Conservation (phyloP, 345 rosid genomes). For the Moricandia moricandioides region DNA sequence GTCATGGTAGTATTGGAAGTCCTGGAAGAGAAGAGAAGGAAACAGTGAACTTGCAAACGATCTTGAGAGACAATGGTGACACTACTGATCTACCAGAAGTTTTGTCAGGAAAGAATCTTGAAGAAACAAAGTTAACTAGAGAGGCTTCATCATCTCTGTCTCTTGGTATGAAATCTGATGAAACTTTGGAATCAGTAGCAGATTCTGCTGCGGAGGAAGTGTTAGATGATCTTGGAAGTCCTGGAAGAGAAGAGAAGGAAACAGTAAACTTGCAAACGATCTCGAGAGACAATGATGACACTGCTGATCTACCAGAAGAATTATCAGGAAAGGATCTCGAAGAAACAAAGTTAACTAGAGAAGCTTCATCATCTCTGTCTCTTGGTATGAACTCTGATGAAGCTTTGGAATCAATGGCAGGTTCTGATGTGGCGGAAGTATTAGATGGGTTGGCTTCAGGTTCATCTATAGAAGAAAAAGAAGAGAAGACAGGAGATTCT, state of each 20-base stretch:
- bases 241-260: slow-evolving; percentile 9
- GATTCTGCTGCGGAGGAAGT: slow-evolving; percentile 22
- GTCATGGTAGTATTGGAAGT: slow-evolving; percentile 20
- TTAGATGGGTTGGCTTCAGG: slow-evolving; percentile 3
- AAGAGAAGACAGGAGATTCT: slow-evolving; percentile 22
- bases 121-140: slow-evolving; percentile 21
- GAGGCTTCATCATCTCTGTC: slow-evolving; percentile 15
- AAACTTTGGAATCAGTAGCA: slow-evolving; percentile 19
- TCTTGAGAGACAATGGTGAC: background rate
- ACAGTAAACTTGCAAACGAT: background rate
- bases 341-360: background rate
- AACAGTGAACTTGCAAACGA: background rate
- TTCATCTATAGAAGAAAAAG: slow-evolving; percentile 8
- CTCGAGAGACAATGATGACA: background rate
- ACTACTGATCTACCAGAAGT: slow-evolving; percentile 8
- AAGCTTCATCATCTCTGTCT: slow-evolving; percentile 10
- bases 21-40: slow-evolving; percentile 10
- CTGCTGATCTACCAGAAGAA: slow-evolving; percentile 7
- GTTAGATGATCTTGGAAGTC: slow-evolving; percentile 15
- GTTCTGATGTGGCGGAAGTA: slow-evolving; percentile 13
- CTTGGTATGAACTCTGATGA: slow-evolving; percentile 25
- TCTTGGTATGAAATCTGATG: slow-evolving; percentile 19
- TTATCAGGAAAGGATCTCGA: background rate
- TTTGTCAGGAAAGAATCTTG: slow-evolving; percentile 25
- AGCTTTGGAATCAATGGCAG: slow-evolving; percentile 18